phyloP scores from a whole-genome alignment of 306 rosid genomes.

The Canavalia ensiformis region DNA sequence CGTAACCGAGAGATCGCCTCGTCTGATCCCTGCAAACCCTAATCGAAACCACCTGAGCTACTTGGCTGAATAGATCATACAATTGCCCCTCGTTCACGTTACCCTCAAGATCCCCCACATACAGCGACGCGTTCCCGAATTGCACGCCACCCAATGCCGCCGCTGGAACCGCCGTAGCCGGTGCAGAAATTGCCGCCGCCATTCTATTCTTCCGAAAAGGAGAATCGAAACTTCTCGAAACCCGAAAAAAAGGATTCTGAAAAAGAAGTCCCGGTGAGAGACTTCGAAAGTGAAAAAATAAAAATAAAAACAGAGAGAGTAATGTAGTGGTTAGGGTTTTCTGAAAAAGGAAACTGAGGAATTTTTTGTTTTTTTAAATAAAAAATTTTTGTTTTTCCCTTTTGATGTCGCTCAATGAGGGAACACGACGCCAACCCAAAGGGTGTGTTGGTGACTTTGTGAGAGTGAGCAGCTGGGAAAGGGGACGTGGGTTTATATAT shows the following conservation, averaged over 20 bases:
- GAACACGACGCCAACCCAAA: background rate
- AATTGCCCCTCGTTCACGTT: slow-evolving; percentile 76
- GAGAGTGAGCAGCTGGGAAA: background rate
- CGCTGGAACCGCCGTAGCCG: background rate
- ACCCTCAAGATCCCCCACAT: slow-evolving; percentile 81
- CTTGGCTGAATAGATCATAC: slow-evolving; percentile 69
- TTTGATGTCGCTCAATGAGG: background rate
- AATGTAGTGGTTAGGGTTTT: background rate
- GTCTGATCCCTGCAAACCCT: slow-evolving; percentile 89
- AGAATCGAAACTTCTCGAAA: background rate
- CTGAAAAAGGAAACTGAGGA: background rate
- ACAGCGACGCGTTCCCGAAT: slow-evolving; percentile 64
- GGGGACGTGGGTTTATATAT: background rate
- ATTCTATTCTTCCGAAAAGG: background rate
- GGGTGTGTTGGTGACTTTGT: background rate
- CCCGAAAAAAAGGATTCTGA: background rate
- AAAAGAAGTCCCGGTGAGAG: background rate
- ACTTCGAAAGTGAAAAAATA: too few species aligned
- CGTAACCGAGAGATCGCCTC: slow-evolving; percentile 82
- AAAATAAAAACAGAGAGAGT: background rate
- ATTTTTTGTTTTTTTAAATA: background rate
- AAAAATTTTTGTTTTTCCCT: background rate
- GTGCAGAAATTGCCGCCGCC: background rate
- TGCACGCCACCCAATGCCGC: slow-evolving; percentile 37
- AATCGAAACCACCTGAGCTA: slow-evolving; percentile 65